Evolutionary conservation across 768 basidiomycete genomes (phyloP), one percentile per base, ranked within the genome.

Genomic region (Rickenella mellea): DNA sequence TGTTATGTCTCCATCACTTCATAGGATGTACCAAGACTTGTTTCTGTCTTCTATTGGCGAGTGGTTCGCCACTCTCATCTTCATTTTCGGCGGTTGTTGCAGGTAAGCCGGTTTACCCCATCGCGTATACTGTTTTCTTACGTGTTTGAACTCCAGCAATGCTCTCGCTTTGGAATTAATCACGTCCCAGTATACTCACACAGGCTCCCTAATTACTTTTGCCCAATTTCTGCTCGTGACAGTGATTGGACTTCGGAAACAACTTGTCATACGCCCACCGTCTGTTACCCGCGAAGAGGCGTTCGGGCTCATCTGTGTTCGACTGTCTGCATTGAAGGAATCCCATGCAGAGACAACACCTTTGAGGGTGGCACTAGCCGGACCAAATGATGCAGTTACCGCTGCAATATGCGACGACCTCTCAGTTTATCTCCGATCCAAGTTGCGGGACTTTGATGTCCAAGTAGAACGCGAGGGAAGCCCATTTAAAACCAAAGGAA

Each of bases 51-150:
- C 35, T 35, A 31, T 47, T 39, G 12, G 27, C 14, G 58, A 72
- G 43, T 91, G 83, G 86, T 42, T 71, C 6, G 61, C 76, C 8
- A 79, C 87, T 1, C 57, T 93, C 20, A 64, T 76, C 1, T 66
- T 92, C 17, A 74, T 92, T 8, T 93, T 96, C 55, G 90, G 89
- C 2, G 92, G 92, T 1, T 96, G 92, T 61, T 96, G 92, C 68
- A 80, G 80, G 72, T 74, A 55, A 28, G 56, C 61, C 5, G 49
- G 43, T 37, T 38, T 52, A 17, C 49, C n/a, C n/a, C n/a, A 49
- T 49, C 54, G 52, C 3, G 48, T 44, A 15, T 29, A 45, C 5
- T 52, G 44, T 49, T 32, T 11, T 38, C 41, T 39, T 39, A 17
- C 36, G 21, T 39, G n/a, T 10, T n/a, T 27, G 29, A 10, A 14